Conservation (phyloP, 1,284 basidiomycete species). For the Cryptococcus wingfieldii region DNA sequence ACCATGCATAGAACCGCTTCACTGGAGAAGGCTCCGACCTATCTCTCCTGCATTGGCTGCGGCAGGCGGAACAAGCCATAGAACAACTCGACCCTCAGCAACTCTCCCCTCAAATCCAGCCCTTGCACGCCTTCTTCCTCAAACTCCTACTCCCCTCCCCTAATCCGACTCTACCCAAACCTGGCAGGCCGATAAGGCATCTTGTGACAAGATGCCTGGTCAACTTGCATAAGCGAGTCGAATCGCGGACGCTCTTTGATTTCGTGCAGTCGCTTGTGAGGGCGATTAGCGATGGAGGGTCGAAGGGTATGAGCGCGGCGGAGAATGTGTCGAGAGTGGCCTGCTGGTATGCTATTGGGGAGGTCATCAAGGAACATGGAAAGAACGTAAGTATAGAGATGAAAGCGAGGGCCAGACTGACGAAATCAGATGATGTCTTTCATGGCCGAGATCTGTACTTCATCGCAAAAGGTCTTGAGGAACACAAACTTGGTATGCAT, state of each 20-base stretch:
- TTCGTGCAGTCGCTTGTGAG: slow-evolving; percentile 74
- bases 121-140: slow-evolving; percentile 39
- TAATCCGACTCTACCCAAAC: slow-evolving; percentile 57
- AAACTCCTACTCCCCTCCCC: slow-evolving; percentile 36
- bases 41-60: slow-evolving; percentile 39
- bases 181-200: slow-evolving; percentile 79
- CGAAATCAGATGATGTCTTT: slow-evolving; percentile 79
- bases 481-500: slow-evolving; percentile 65
- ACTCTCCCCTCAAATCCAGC: slow-evolving; percentile 25
- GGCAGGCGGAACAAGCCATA: slow-evolving; percentile 42
- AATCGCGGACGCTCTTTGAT: slow-evolving; percentile 80
- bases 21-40: slow-evolving; percentile 43
- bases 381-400: slow-evolving; percentile 59
- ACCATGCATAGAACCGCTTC: slow-evolving; percentile 28
- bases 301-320: slow-evolving; percentile 46
- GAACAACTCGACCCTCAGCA: slow-evolving; percentile 25
- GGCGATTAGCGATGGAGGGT: slow-evolving; percentile 59
- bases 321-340: slow-evolving; percentile 62
- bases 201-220: slow-evolving; percentile 74
- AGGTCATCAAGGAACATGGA: slow-evolving; percentile 79
- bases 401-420: not conserved
- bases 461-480: slow-evolving; percentile 61
- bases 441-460: slow-evolving; percentile 72
- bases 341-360: slow-evolving; percentile 68
- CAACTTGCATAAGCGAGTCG: slow-evolving; percentile 71